These are phyloP conservation scores for Teunomyces cretensis DNA, from an alignment of 805 yeast species.

Conservation along the genomic window DNA sequence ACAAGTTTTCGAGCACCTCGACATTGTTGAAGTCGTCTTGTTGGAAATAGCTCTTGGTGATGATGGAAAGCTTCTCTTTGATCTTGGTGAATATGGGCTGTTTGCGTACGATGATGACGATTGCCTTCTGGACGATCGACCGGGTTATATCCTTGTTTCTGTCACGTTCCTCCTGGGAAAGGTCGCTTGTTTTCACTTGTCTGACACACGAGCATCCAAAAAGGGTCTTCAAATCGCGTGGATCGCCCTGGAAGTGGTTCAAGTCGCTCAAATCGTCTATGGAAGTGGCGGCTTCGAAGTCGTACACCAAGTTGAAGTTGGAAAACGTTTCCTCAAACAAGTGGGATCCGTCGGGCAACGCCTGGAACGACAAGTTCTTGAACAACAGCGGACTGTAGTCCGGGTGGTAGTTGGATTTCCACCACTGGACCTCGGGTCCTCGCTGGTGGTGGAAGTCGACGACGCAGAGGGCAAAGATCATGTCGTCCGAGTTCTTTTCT, in stretches of 20 bases:
- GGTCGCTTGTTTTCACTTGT: conserved; percentile 66
- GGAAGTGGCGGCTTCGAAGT: conserved; percentile 47
- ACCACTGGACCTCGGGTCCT: conserved; percentile 95
- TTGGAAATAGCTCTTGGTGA: conserved; percentile 80
- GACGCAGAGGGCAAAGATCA: conserved; percentile 80
- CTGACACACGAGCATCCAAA: conserved; percentile 94
- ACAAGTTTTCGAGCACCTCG: conserved; percentile 64
- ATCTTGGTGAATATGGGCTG: conserved; percentile 88
- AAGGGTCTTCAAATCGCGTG: conserved; percentile 55
- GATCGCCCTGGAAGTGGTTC: conserved; percentile 36
- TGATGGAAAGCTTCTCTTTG: conserved; percentile 85
- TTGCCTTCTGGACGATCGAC: conserved; percentile 86
- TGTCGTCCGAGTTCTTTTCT: conserved; percentile 18
- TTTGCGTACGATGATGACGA: conserved; percentile 74
- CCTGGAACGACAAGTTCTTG: conserved; percentile 91
- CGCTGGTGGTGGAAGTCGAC: conserved; percentile 89
- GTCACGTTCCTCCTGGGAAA: conserved; percentile 44
- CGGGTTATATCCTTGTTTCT: conserved; percentile 69
- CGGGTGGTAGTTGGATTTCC: conserved; percentile 53
- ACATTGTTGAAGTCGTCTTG: conserved; percentile 78
- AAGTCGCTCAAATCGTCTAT: conserved; percentile 45
- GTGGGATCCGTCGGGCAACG: conserved; percentile 95
- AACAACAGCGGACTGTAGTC: conserved; percentile 49
- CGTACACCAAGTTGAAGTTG: conserved; percentile 79
- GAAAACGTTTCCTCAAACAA: conserved; percentile 91